phyloP scores from a whole-genome alignment of 2,329 filamentous ascomycete genomes.

The Fusarium sulawesiense region DNA sequence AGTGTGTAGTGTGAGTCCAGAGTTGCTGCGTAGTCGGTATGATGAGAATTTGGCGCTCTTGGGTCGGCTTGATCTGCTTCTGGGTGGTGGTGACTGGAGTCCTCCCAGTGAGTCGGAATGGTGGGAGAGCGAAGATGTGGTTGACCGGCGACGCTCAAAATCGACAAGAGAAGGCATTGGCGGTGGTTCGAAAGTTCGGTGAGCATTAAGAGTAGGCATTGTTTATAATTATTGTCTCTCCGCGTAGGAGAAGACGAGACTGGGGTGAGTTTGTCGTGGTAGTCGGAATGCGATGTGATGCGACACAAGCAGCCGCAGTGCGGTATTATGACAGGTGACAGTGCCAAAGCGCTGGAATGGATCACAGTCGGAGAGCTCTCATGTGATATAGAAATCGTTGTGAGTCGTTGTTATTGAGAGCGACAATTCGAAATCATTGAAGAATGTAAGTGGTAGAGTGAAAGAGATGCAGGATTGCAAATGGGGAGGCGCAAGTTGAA shows the following conservation, averaged over 20 bases:
- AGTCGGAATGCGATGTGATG: constrained; percentile 9
- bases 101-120: constrained; percentile 37
- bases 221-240: constrained; percentile 2
- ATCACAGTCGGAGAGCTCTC: not conserved
- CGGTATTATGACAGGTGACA: not conserved
- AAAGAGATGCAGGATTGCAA: not conserved
- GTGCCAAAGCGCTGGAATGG: not conserved
- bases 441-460: not conserved
- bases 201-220: constrained; percentile 45
- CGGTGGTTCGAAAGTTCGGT: constrained; percentile 43
- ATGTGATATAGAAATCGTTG: not conserved
- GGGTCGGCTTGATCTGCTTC: constrained; percentile 40
- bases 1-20: constrained; percentile 58
- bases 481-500: constrained; percentile 7
- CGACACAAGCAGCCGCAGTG: constrained; percentile 3
- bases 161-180: constrained; percentile 43
- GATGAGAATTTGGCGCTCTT: constrained; percentile 47
- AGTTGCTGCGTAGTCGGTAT: constrained; percentile 57
- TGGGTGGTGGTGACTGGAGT: constrained; percentile 38
- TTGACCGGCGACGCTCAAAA: constrained; percentile 44
- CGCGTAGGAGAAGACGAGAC: not conserved
- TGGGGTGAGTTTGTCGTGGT: constrained; percentile 13
- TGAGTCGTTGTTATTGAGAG: not conserved
- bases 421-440: constrained; percentile 21
- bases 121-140: constrained; percentile 33